Conservation (phyloP, 768 basidiomycete genomes). For the Termitomyces sp. region DNA sequence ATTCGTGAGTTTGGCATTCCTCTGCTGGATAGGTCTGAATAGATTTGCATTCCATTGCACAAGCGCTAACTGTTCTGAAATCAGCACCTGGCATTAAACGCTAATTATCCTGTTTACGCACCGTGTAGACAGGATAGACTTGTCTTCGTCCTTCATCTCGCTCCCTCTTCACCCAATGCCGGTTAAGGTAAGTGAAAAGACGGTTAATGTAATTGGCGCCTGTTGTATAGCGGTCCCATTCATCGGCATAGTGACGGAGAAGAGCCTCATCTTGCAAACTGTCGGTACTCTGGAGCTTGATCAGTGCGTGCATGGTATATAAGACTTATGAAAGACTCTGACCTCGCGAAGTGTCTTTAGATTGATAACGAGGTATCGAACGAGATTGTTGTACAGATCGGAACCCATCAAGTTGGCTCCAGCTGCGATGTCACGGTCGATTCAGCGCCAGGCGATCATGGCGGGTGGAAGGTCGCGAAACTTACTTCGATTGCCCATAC, state of each 20-base stretch:
- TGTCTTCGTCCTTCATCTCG: slow-evolving; percentile 95
- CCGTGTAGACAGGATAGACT: slow-evolving; percentile 95
- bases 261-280: slow-evolving; percentile 81
- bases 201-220: slow-evolving; percentile 98
- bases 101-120: slow-evolving; percentile 31
- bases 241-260: slow-evolving; percentile 83
- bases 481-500: slow-evolving; percentile 67
- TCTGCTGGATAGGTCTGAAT: slow-evolving; percentile 84
- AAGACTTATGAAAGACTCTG: neutral
- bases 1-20: slow-evolving; percentile 76
- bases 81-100: neutral
- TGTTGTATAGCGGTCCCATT: slow-evolving; percentile 97
- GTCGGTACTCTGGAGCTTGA: slow-evolving; percentile 61
- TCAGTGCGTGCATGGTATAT: slow-evolving; percentile 5
- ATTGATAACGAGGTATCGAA: slow-evolving; percentile 85
- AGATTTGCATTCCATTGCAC: slow-evolving; percentile 95
- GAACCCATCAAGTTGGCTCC: slow-evolving; percentile 97
- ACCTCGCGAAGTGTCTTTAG: slow-evolving; percentile 61
- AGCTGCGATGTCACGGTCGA: slow-evolving; percentile 46
- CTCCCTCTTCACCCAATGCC: slow-evolving; percentile 98
- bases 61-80: slow-evolving; percentile 73
- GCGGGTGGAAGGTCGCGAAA: slow-evolving; percentile 24
- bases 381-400: slow-evolving; percentile 94
- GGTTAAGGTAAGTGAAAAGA: slow-evolving; percentile 95
- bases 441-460: slow-evolving; percentile 33